A percentile compares a stretch with the other conserved stretches of the same genome.
Conservation (phyloP, 192 early-diverging fungal genomes). For the Mortierella hygrophila region DNA sequence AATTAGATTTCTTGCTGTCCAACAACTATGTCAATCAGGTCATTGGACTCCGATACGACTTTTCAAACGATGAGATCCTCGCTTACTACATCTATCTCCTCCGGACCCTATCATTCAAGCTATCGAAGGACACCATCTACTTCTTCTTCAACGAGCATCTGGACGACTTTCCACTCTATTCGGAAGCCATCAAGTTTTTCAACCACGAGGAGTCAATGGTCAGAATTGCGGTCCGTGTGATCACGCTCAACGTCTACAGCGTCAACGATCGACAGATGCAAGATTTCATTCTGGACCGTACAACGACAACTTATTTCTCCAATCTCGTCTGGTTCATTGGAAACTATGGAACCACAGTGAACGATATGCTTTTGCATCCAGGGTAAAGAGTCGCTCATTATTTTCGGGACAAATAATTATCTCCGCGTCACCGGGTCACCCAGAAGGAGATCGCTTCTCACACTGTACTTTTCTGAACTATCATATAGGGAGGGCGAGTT, state of each 20-base stretch:
- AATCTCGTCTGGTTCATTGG: constrained; percentile 63
- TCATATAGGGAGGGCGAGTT: constrained; percentile 27
- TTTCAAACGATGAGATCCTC: constrained; percentile 77
- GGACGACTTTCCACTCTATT: constrained; percentile 62
- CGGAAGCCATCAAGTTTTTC: constrained; percentile 73
- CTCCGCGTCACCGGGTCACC: not conserved
- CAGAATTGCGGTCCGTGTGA: constrained; percentile 72
- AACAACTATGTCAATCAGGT: constrained; percentile 83
- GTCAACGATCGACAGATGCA: constrained; percentile 56
- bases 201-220: constrained; percentile 81
- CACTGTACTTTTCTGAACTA: no score
- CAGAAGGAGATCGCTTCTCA: not conserved
- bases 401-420: not conserved
- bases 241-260: constrained; percentile 73
- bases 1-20: constrained; percentile 72
- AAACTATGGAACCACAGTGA: constrained; percentile 31
- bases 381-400: constrained; percentile 21
- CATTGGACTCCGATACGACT: constrained; percentile 68
- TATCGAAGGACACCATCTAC: constrained; percentile 70
- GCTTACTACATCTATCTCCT: constrained; percentile 78
- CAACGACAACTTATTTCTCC: constrained; percentile 58
- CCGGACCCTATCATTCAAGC: constrained; percentile 76
- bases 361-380: constrained; percentile 49
- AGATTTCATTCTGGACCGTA: constrained; percentile 57
- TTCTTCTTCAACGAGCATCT: constrained; percentile 74